These are phyloP conservation scores for Fusarium sp. DNA, from an alignment of 2,329 filamentous ascomycete genomes.

Conservation along the genomic window DNA sequence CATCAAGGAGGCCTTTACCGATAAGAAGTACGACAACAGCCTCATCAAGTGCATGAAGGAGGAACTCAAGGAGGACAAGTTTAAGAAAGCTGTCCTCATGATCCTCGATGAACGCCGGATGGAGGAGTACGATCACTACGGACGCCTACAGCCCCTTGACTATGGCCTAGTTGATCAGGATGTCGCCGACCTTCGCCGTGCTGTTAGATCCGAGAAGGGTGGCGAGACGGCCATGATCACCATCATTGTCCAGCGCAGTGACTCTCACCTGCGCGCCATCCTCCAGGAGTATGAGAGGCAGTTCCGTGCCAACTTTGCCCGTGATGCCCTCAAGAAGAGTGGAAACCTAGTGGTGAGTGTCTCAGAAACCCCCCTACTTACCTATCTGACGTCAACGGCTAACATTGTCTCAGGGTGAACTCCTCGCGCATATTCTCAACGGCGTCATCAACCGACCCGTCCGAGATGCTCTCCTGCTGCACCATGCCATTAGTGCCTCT, in stretches of 20 bases:
- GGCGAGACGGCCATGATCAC: conserved; percentile 89
- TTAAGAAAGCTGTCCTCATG: conserved; percentile 86
- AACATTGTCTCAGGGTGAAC: conserved; percentile 76
- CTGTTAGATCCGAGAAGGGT: conserved; percentile 78
- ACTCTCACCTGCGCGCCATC: conserved; percentile 84
- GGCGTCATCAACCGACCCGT: conserved; percentile 96
- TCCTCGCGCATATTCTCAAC: conserved; percentile 94
- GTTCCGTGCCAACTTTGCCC: conserved; percentile 84
- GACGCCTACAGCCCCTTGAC: conserved; percentile 68
- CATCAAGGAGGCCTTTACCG: conserved; percentile 89
- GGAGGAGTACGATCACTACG: conserved; percentile 78
- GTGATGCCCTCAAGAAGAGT: conserved; percentile 88
- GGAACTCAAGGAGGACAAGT: conserved; percentile 95
- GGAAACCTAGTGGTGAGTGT: conserved; percentile 88
- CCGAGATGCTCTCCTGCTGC: conserved; percentile 88
- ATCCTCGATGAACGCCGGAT: conserved; percentile 86
- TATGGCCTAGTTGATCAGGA: conserved; percentile 73
- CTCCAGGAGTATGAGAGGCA: conserved; percentile 79
- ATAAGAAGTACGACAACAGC: conserved; percentile 90
- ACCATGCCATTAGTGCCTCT: conserved; percentile 86
- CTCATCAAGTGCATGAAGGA: conserved; percentile 87
- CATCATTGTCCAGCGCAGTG: conserved; percentile 83
- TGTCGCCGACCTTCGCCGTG: conserved; percentile 74
- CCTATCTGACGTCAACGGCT: background rate
- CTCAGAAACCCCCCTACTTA: background rate